Evolutionary conservation across 148 eudicot genomes (phyloP).

Genomic region (Rhododendron henanense): DNA sequence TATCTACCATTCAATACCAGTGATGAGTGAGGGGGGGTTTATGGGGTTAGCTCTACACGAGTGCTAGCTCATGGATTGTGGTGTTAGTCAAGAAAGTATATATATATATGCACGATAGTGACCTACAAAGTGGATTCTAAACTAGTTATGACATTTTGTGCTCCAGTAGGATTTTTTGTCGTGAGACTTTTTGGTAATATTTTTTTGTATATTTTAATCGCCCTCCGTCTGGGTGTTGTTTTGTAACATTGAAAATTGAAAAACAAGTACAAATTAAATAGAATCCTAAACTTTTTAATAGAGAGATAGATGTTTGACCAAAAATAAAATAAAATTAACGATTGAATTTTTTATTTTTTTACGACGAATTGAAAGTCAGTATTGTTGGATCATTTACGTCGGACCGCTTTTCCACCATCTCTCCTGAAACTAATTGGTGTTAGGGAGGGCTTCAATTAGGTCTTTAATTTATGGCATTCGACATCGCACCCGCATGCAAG

Average conservation of each 20-base stretch:
- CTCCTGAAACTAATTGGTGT: too few relatives aligned
- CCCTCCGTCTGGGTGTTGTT: not conserved
- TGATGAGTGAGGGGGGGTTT: not conserved
- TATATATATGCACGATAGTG: not conserved
- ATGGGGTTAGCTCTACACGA: not conserved
- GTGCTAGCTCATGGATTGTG: not conserved
- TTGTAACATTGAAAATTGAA: not conserved
- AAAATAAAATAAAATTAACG: too few relatives aligned
- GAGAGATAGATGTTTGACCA: too few relatives aligned
- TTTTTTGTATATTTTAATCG: too few relatives aligned
- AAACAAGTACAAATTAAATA: not conserved
- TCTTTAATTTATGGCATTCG: too few relatives aligned
- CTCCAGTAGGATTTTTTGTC: not conserved
- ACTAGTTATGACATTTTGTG: not conserved
- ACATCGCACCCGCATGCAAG: too few relatives aligned
- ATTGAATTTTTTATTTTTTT: too few relatives aligned
- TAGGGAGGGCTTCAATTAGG: too few relatives aligned
- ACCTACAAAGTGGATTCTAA: not conserved
- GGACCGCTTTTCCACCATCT: too few relatives aligned
- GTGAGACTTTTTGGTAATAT: not conserved
- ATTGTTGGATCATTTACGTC: too few relatives aligned
- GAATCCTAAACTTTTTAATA: not conserved
- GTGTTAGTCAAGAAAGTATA: not conserved
- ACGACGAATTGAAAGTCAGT: too few relatives aligned
- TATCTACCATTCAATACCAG: not conserved